These are phyloP conservation scores for Didymella pinodella DNA, from an alignment of 2,329 filamentous ascomycete genomes.

Conservation along the genomic window DNA sequence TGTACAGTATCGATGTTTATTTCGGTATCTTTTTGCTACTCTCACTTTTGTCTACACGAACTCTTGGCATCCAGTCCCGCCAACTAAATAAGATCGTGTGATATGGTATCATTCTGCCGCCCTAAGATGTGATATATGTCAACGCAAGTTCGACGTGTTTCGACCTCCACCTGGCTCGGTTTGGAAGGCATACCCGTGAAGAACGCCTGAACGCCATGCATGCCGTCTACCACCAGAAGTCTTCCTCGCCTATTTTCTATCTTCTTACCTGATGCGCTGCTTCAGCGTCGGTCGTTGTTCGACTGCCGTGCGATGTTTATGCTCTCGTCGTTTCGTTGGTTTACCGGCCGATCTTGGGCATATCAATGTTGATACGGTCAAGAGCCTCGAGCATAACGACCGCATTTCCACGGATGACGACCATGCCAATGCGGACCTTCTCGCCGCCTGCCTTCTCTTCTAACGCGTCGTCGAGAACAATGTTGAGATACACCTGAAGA, in stretches of 20 bases:
- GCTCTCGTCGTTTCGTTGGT: background rate
- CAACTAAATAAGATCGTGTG: conserved; percentile 17
- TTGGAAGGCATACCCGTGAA: conserved; percentile 31
- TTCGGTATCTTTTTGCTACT: conserved; percentile 4
- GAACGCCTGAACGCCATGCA: conserved; percentile 33
- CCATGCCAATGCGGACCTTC: conserved; percentile 90
- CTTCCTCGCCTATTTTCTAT: background rate
- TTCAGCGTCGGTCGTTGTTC: conserved; percentile 8
- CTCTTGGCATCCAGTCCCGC: conserved; percentile 15
- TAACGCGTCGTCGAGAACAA: conserved; percentile 94
- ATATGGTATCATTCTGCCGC: conserved; percentile 39
- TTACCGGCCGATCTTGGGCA: conserved; percentile 45
- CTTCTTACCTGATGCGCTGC: background rate
- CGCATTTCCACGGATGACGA: conserved; percentile 96
- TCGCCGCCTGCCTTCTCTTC: conserved; percentile 93
- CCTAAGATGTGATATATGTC: conserved; percentile 33
- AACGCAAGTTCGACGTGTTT: conserved; percentile 23
- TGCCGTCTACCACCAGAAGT: conserved; percentile 19
- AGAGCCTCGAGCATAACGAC: conserved; percentile 89
- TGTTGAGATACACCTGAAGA: conserved; percentile 90
- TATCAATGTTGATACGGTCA: conserved; percentile 49
- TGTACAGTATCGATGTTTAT: conserved; percentile 9
- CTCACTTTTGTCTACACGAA: conserved; percentile 25
- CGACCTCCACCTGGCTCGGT: conserved; percentile 15
- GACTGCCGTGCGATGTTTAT: background rate